phyloP scores from a whole-genome alignment of 2,329 filamentous ascomycete genomes.

The Diaporthe sp. region DNA sequence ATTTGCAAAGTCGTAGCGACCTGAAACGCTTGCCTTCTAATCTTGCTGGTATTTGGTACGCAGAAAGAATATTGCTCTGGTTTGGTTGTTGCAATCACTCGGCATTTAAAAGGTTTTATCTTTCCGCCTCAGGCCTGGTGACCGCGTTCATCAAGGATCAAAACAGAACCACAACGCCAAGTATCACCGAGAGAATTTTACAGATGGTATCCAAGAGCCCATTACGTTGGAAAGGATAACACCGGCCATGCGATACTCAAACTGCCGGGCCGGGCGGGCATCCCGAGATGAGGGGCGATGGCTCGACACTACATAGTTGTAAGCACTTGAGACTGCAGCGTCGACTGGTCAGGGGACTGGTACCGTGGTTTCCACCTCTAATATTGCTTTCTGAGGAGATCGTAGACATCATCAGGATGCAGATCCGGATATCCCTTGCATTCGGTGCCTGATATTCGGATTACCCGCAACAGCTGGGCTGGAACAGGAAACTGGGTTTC shows the following conservation, averaged over 20 bases:
- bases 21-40: no score
- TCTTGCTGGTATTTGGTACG: neutral
- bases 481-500: neutral
- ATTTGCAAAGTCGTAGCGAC: neutral
- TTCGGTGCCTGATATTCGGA: neutral
- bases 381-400: neutral
- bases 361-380: neutral
- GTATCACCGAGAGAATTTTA: neutral
- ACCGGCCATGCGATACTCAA: neutral
- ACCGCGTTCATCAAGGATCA: neutral
- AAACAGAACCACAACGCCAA: neutral
- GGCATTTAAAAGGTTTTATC: neutral
- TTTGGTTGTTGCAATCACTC: neutral
- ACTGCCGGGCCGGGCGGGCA: conserved; percentile 9
- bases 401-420: neutral
- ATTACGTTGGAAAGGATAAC: neutral
- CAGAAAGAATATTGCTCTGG: neutral
- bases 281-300: conserved; percentile 7
- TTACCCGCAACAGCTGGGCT: neutral
- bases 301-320: neutral
- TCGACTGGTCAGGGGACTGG: neutral
- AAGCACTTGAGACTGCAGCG: neutral
- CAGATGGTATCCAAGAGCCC: no score
- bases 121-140: neutral
- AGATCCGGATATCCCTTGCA: neutral